These are phyloP conservation scores for Teunomyces gatunensis DNA, from an alignment of 805 yeast genomes.

Conservation along the genomic window DNA sequence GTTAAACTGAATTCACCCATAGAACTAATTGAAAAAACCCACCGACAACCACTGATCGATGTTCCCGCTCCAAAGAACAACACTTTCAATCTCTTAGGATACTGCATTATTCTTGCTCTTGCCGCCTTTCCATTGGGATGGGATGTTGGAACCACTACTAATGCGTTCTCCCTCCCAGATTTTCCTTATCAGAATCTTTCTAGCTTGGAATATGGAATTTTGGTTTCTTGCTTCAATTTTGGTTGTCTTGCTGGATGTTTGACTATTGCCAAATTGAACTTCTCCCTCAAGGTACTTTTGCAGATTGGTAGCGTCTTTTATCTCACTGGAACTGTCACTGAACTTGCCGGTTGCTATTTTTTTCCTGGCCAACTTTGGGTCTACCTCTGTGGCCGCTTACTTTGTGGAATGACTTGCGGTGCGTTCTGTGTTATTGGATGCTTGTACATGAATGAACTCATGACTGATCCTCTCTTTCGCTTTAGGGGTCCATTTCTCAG, in stretches of 20 bases:
- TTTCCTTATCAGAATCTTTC: conserved; percentile 11
- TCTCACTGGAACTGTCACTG: conserved; percentile 15
- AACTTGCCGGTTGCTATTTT: conserved; percentile 8
- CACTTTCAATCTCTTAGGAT: not conserved
- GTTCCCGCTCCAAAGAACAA: not conserved
- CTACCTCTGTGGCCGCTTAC: conserved; percentile 17
- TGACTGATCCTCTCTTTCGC: conserved; percentile 9
- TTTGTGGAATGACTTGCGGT: conserved; percentile 25
- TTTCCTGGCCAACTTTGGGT: conserved; percentile 6
- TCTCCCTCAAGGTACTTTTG: conserved; percentile 14
- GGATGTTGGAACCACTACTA: conserved; percentile 25
- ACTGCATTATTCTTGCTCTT: conserved; percentile 11
- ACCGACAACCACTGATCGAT: not conserved
- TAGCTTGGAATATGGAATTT: conserved; percentile 15
- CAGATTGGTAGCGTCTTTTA: conserved; percentile 14
- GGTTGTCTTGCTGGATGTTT: conserved; percentile 23
- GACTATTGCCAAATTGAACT: conserved; percentile 8
- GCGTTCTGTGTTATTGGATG: conserved; percentile 22
- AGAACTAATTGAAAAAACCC: not conserved
- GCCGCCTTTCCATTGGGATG: conserved; percentile 24
- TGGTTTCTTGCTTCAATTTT: conserved; percentile 22
- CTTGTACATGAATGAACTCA: conserved; percentile 17
- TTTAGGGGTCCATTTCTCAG: conserved; percentile 17
- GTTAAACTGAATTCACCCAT: not conserved
- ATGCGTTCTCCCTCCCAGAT: conserved; percentile 10